These are phyloP conservation scores for Linaria vulgaris DNA, from an alignment of 257 asterid species.

Conservation along the genomic window DNA sequence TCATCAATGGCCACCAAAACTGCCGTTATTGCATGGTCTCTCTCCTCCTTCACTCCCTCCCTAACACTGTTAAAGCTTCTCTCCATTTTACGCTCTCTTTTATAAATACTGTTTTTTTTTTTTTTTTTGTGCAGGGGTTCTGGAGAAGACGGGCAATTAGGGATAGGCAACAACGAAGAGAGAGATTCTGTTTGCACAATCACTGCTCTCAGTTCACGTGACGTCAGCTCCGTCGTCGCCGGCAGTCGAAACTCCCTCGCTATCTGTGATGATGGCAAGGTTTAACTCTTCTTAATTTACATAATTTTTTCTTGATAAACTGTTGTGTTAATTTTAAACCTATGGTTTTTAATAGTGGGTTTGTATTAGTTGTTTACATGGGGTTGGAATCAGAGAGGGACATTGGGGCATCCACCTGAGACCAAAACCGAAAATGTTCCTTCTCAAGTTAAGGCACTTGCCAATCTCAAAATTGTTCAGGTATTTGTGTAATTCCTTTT, in stretches of 20 bases:
- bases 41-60: slow-evolving; percentile 27
- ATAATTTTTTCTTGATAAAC: slow-evolving; percentile 9
- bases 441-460: slow-evolving; percentile 82
- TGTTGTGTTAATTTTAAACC: not conserved
- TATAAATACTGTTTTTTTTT: not conserved
- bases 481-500: slow-evolving; percentile 34
- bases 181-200: slow-evolving; percentile 76
- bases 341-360: slow-evolving; percentile 1
- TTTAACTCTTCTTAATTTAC: slow-evolving; percentile 15
- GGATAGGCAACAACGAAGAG: slow-evolving; percentile 83
- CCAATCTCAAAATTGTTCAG: slow-evolving; percentile 84
- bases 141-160: slow-evolving; percentile 98
- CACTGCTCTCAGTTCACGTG: slow-evolving; percentile 51
- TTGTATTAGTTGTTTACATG: slow-evolving; percentile 76
- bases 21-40: slow-evolving; percentile 82
- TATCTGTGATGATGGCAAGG: slow-evolving; percentile 94
- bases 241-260: slow-evolving; percentile 98
- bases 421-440: slow-evolving; percentile 91
- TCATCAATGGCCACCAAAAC: slow-evolving; percentile 54
- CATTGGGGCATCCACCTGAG: slow-evolving; percentile 90
- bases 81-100: not conserved
- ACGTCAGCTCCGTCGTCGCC: slow-evolving; percentile 71
- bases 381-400: slow-evolving; percentile 99
- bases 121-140: slow-evolving; percentile 71
- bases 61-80: not conserved